Base-by-base conservation (phyloP, 1,284 basidiomycete species). In the Psilocybe mexicana region DNA sequence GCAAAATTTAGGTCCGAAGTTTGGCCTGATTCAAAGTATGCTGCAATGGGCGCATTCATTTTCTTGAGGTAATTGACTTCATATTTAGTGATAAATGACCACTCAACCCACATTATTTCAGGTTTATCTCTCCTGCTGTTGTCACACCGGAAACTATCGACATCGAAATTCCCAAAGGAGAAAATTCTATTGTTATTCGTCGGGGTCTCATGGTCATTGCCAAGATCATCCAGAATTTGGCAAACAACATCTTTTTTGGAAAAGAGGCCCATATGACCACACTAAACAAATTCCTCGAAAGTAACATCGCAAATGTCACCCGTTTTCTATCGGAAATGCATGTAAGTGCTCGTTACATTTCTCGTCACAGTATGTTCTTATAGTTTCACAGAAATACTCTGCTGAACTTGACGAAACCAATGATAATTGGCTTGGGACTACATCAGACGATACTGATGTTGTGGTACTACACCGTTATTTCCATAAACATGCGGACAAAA, bases 211-310 rank as follows among this genome's bases (percentile, higher is more conserved):
- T 93, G 77, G 76, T 92, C 52, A 90, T 96, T 61, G 92, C 93
- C 40, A 96, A 95, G 73, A 88, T 96, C 56, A 88, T 96, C 49
- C 93, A 96, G 72, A 95, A 94, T 68, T 75, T 96, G 35, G 93
- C 93, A 11, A 97, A 96, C 75, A 96, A 96, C 64, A 90, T 96
- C 42, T 85, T 92, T 64, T 96, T 96, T 65, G 92, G 90, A 30
- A 92, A 93, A 70, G 94, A 96, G 68, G 83, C 86, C 2, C 88
- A 93, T 66, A 93, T 95, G 90, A 85, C 86, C 47, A 80, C 83
- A 24, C 72, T 96, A 55, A 96, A 96, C 70, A 78, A 82, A 11
- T 94, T 94, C 74, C 74, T 96, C 49, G 79, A 83, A 55, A 82
- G 80, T 23, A 92, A 94, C 63, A 93, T 94, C 58, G 79, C 86